Evolutionary conservation across 768 basidiomycete genomes (phyloP), one percentile per base, ranked within the genome.

Genomic region (Xerocomellus intermedius): DNA sequence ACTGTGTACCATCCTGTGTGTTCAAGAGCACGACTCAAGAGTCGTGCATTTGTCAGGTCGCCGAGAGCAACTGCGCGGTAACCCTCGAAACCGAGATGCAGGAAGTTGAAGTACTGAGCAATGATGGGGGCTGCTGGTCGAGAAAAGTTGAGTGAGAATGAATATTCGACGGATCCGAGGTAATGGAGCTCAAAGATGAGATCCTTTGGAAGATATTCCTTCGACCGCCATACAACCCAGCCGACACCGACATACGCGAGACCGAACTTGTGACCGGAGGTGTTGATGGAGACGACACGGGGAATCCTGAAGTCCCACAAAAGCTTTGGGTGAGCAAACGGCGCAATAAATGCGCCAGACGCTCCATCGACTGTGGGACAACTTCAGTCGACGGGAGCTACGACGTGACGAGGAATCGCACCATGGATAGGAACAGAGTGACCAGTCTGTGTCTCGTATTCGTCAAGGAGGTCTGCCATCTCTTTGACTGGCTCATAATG

Each of bases 401-500:
- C 16, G 69, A 21, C 69, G 13, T 63, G 71, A 78, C 10, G 9
- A 41, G 30, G 28, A 36, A 37, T 52, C 56, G 24, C 45, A 69
- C 63, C 61, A 55, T 78, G 78, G 56, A 80, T 77, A 21, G 80
- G 77, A 32, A 79, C 74, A 45, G 67, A 69, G 56, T 54, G 67
- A n/a, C 78, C 79, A 0, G 76, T 79, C 56, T 70, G 62, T 19
- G 46, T 66, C 67, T 86, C 78, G 63, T 82, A 85, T 54, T 72
- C 77, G 74, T 79, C 77, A 69, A 93, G 75, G 10, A 90, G 77
- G 39, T 86, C 84, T 1, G 87, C 77, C 84, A 97, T 90, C 67
- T 87, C 89, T 67, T 89, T 82, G 32, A 97, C 94, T 13, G 87
- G 84, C 63, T 96, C 94, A 63, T 78, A 83, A 60, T 76, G 76